Conservation (phyloP, 495 filamentous ascomycete genomes). For the Hypomontagnella submonticulosa region DNA sequence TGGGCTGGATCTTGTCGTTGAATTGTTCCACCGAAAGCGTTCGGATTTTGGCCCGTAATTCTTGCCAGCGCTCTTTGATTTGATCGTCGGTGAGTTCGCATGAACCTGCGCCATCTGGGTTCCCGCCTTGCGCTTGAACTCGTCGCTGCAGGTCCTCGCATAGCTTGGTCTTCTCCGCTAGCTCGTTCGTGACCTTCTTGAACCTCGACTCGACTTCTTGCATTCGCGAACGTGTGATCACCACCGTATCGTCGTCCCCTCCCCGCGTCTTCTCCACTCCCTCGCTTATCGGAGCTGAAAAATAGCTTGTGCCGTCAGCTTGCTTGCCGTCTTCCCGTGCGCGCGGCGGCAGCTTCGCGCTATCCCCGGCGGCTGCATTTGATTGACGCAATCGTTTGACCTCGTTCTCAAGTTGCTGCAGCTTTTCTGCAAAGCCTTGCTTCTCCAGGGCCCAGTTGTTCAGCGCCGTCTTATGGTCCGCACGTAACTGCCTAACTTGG, state of each 20-base stretch:
- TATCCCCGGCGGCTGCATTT: not conserved
- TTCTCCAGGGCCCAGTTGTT: conserved; percentile 39
- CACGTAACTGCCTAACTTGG: conserved; percentile 37
- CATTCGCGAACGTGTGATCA: conserved; percentile 34
- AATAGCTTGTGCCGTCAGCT: not conserved
- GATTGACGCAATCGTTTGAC: conserved; percentile 19
- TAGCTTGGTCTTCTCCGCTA: conserved; percentile 37
- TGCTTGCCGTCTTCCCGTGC: not conserved
- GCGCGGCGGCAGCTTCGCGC: not conserved
- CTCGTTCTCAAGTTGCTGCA: conserved; percentile 37
- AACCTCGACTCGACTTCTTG: conserved; percentile 31
- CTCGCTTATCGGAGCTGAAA: conserved; percentile 7
- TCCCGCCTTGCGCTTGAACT: conserved; percentile 12
- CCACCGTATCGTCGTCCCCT: conserved; percentile 20
- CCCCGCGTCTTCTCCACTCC: not conserved
- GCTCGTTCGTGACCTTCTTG: conserved; percentile 10
- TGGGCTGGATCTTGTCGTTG: conserved; percentile 19
- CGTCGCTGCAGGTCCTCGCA: conserved; percentile 30
- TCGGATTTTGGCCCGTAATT: conserved; percentile 33
- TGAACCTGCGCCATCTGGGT: not conserved
- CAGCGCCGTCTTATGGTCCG: conserved; percentile 7
- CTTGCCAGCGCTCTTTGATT: conserved; percentile 30
- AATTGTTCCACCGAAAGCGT: conserved; percentile 30
- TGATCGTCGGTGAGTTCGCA: conserved; percentile 28
- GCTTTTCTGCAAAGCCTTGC: conserved; percentile 16